Base-by-base conservation (phyloP, 495 filamentous ascomycete genomes). In the Penicillium flavigenum region DNA sequence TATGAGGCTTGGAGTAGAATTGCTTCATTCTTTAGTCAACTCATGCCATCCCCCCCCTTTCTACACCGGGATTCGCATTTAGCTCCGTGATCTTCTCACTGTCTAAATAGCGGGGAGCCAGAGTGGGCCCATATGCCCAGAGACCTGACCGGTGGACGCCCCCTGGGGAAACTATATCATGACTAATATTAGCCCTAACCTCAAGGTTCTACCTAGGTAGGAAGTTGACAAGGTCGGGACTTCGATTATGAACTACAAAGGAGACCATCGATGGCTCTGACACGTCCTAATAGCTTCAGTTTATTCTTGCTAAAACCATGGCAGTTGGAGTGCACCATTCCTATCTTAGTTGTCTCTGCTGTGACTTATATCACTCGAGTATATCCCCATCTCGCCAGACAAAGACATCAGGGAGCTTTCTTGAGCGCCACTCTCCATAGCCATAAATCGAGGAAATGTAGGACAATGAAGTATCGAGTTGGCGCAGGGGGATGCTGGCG, bases 1-100 rank as follows among this genome's bases (percentile, higher is more conserved):
- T 51, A 87, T 68, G 56, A 82, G 81, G 29, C 79, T 72, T 14
- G 31, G 31, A 34, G 31, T 54, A 74, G 69, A 44, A 71, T 63
- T 22, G 69, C 64, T 16, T 55, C 59, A 46, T 68, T 69, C 24
- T 71, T 39, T 14, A 71, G 56, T 34, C 64, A 66, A 53, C 66
- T 72, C 22, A 62, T 68, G 56, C 9, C 12, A 14, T 5, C 16
- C 26, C 29, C 10, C 3, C 4, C 10, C 20, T 20, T 16, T 38
- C 17, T 20, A 12, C 29, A 19, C 16, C 20, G 2, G 4, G 22
- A 46, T 46, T 19, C 20, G 5, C 24, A 20, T 50, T 56, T 16
- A 32, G 19, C 22, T 41, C 34, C 49, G 12, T 39, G 2, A 36
- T 16, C 24, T 2, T n/a, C 52, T 26, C 52, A 47, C 32, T 39